These are phyloP conservation scores for Gossypioides kirkii DNA, from an alignment of 345 rosid genomes.

Conservation along the genomic window DNA sequence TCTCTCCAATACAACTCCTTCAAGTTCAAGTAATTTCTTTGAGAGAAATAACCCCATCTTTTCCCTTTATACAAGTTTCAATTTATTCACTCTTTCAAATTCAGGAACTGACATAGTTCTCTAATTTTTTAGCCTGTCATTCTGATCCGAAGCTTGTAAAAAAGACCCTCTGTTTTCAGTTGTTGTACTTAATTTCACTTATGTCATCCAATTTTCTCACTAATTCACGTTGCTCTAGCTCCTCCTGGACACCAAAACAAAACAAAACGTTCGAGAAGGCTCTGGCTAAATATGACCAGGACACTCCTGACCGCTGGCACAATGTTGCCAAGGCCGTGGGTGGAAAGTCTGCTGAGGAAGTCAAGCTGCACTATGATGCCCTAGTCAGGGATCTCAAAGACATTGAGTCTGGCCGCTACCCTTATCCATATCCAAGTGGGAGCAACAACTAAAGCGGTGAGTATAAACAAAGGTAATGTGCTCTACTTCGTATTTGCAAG, in stretches of 20 bases:
- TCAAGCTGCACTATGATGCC: conserved; percentile 62
- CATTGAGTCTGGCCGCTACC: conserved; percentile 78
- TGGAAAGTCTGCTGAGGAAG: conserved; percentile 75
- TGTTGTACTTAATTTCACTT: background rate
- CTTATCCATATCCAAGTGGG: conserved; percentile 51
- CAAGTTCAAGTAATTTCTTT: conserved; percentile 16
- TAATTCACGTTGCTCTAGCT: conserved; percentile 26
- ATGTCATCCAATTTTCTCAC: conserved; percentile 60
- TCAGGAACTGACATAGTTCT: background rate
- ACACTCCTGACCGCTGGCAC: conserved; percentile 91
- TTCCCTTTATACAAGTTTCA: conserved; percentile 5
- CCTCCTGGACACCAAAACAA: conserved; percentile 67
- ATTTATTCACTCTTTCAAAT: background rate
- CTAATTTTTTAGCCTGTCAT: conserved; percentile 2
- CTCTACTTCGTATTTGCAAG: background rate
- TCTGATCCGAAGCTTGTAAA: background rate
- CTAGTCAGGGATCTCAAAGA: conserved; percentile 67
- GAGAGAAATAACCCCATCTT: conserved; percentile 26
- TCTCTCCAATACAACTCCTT: conserved; percentile 16
- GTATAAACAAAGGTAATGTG: conserved; percentile 6
- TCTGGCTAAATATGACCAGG: conserved; percentile 62
- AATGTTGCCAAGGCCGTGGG: conserved; percentile 75
- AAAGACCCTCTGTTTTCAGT: background rate
- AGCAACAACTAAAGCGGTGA: conserved; percentile 22
- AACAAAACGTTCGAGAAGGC: conserved; percentile 79